These are phyloP conservation scores for Sisymbrium irio DNA, from an alignment of 345 rosid genomes.

Conservation along the genomic window DNA sequence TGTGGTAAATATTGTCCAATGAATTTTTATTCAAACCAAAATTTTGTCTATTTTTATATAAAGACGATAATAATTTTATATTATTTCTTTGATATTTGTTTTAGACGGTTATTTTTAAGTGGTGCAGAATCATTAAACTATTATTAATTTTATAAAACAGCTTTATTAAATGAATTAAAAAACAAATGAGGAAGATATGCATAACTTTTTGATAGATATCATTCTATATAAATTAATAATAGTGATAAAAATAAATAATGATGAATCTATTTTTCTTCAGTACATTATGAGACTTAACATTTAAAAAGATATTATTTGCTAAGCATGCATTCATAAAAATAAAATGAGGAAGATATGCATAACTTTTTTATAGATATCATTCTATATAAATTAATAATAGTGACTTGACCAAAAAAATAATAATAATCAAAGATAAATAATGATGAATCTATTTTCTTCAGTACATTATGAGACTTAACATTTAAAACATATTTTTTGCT, in stretches of 20 bases:
- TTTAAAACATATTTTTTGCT: too few relatives aligned
- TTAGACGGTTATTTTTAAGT: slow-evolving; percentile 2
- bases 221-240: background rate
- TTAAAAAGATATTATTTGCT: background rate
- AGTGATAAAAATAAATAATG: background rate
- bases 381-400: too few relatives aligned
- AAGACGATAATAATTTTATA: background rate
- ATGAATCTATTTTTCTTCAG: background rate
- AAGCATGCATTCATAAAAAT: background rate
- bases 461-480: too few relatives aligned
- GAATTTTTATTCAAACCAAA: slow-evolving; percentile 8
- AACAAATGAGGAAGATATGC: background rate
- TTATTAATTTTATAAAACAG: background rate
- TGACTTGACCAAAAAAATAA: too few relatives aligned
- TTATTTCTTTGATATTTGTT: background rate
- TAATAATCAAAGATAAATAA: background rate
- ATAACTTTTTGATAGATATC: background rate
- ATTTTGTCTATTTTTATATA: slow-evolving; percentile 23
- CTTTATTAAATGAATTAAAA: background rate
- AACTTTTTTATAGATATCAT: too few relatives aligned
- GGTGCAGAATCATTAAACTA: background rate
- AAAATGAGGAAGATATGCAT: too few relatives aligned
- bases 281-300: background rate
- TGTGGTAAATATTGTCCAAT: slow-evolving; percentile 26
- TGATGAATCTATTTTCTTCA: too few relatives aligned